These are phyloP conservation scores for Aegilops sharonensis DNA, from an alignment of 176 grass and related monocot genomes.

Conservation along the genomic window DNA sequence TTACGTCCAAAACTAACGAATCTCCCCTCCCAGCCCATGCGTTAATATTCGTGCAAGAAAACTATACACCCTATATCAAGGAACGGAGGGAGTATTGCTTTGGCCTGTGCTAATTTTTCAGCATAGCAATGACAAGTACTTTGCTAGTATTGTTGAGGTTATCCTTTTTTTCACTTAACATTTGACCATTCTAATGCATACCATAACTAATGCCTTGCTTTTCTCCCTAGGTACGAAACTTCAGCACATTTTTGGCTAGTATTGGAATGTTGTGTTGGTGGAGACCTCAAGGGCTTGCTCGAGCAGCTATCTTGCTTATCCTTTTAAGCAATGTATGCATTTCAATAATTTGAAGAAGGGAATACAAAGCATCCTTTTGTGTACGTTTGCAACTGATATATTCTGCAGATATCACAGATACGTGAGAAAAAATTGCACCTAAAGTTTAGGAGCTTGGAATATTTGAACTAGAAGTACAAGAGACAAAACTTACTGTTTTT, in stretches of 20 bases:
- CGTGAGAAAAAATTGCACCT: neutral
- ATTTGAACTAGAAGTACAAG: conserved; percentile 9
- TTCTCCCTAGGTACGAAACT: conserved; percentile 80
- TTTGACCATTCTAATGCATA: neutral
- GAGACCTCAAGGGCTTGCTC: conserved; percentile 79
- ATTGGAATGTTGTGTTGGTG: conserved; percentile 90
- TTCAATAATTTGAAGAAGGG: conserved; percentile 25
- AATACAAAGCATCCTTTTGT: neutral
- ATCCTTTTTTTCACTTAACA: conserved; percentile 7
- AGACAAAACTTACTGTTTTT: neutral
- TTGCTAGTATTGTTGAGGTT: conserved; percentile 9
- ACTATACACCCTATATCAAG: too few relatives aligned
- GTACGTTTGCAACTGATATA: neutral
- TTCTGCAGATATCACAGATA: neutral
- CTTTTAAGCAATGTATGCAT: neutral
- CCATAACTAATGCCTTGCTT: conserved; percentile 14
- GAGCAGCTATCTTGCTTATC: conserved; percentile 56
- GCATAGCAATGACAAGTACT: neutral
- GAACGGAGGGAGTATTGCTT: neutral
- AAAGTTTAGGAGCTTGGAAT: neutral
- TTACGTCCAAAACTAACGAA: too few relatives aligned
- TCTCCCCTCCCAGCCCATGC: too few relatives aligned
- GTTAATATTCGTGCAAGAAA: too few relatives aligned
- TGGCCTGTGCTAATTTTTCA: neutral
- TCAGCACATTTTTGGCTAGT: conserved; percentile 94